phyloP scores from a whole-genome alignment of 78 protist genomes.

The Polysphondylium violaceum region DNA sequence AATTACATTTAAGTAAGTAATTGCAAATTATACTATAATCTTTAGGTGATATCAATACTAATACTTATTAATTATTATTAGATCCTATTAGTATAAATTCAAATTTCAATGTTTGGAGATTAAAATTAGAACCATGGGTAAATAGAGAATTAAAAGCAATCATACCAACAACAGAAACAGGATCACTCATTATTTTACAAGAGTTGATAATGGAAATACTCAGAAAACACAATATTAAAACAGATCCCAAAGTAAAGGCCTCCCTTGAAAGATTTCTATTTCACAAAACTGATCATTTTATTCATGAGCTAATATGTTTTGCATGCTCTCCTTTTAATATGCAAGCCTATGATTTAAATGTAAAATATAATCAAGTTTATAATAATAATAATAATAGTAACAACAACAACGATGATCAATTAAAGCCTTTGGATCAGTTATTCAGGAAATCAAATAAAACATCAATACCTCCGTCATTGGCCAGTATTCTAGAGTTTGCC shows the following conservation, averaged over 20 bases:
- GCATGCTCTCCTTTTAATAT: constrained; percentile 44
- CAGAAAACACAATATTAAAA: constrained; percentile 1
- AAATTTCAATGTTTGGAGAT: background rate
- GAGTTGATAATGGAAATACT: constrained; percentile 25
- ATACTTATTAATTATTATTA: background rate
- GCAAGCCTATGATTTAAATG: constrained; percentile 27
- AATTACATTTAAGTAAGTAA: constrained; percentile 26
- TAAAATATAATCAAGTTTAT: constrained; percentile 15
- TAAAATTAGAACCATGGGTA: constrained; percentile 47
- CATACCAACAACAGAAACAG: constrained; percentile 34
- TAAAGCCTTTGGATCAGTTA: no score
- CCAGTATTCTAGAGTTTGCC: no score
- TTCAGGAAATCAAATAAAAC: no score
- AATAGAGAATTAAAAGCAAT: constrained; percentile 45
- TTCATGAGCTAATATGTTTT: constrained; percentile 68
- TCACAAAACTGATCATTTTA: constrained; percentile 34
- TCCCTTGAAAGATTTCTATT: constrained; percentile 35
- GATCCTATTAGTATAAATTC: constrained; percentile 21
- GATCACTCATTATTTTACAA: constrained; percentile 10
- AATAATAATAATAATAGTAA: background rate
- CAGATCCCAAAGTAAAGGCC: background rate
- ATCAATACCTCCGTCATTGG: no score
- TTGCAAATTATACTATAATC: background rate
- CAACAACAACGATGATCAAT: background rate
- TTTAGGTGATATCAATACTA: background rate